phyloP scores from a whole-genome alignment of 441 rosid species.

The Populus trichocarpa region DNA sequence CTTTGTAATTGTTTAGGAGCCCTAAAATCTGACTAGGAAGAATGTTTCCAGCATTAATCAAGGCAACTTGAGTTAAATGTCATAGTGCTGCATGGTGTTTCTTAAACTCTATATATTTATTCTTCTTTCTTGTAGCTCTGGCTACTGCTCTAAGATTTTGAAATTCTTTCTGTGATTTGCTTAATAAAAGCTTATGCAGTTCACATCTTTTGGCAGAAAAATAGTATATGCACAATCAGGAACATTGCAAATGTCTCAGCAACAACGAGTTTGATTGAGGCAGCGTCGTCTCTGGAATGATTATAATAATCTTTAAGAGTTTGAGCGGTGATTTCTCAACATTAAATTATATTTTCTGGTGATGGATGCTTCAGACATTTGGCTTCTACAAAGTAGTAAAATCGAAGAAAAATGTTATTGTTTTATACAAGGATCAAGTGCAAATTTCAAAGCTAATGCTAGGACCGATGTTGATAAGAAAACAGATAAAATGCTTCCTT shows the following conservation, averaged over 20 bases:
- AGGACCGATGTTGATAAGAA: too few relatives aligned
- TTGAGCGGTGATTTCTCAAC: too few relatives aligned
- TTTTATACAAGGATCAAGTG: too few relatives aligned
- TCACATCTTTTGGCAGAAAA: conserved; percentile 52
- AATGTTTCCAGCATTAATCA: not conserved
- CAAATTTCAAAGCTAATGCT: too few relatives aligned
- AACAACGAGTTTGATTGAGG: too few relatives aligned
- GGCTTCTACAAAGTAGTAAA: too few relatives aligned
- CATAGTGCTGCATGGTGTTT: not conserved
- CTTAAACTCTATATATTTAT: not conserved
- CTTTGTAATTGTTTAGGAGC: not conserved
- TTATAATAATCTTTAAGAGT: too few relatives aligned
- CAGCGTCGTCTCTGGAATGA: too few relatives aligned
- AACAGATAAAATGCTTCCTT: too few relatives aligned
- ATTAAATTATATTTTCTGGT: too few relatives aligned
- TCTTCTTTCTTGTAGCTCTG: not conserved
- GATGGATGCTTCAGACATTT: too few relatives aligned
- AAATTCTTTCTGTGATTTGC: conserved; percentile 3
- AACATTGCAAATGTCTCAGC: conserved; percentile 67
- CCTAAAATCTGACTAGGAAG: not conserved
- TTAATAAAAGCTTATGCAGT: conserved; percentile 20
- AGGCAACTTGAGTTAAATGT: not conserved
- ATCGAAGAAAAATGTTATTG: too few relatives aligned
- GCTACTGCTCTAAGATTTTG: conserved; percentile 8
- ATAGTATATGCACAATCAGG: conserved; percentile 67